Percentiles rank a stretch among this genome's conserved stretches.
Evolutionary conservation across 1,284 basidiomycete species (phyloP).

Genomic region (Spongispora temasekensis): DNA sequence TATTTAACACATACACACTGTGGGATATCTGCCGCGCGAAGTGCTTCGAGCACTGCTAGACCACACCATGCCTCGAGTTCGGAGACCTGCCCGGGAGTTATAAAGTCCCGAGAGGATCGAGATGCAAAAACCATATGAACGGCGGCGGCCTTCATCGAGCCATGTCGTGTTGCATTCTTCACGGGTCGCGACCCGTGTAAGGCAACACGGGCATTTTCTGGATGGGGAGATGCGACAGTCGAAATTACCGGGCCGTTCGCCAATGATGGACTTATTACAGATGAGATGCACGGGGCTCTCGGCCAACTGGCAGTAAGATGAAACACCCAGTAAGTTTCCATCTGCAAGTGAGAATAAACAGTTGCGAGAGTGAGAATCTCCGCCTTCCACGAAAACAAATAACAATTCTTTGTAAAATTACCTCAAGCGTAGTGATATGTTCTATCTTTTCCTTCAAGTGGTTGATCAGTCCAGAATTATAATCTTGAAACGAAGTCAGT

Average conservation of each 20-base stretch:
- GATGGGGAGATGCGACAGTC: slow-evolving; percentile 9
- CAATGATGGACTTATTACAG: slow-evolving; percentile 40
- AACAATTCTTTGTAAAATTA: slow-evolving; percentile 27
- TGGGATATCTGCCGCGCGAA: slow-evolving; percentile 39
- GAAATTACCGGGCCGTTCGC: slow-evolving; percentile 48
- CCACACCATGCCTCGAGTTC: slow-evolving; percentile 71
- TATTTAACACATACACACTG: slow-evolving; percentile 45
- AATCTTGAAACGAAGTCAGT: slow-evolving; percentile 77
- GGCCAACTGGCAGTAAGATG: slow-evolving; percentile 71
- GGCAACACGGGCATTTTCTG: slow-evolving; percentile 31
- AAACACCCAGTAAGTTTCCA: slow-evolving; percentile 81
- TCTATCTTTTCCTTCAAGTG: slow-evolving; percentile 49
- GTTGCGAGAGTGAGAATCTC: slow-evolving; percentile 1
- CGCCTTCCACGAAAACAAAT: not conserved
- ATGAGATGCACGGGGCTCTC: slow-evolving; percentile 24
- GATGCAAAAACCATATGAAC: slow-evolving; percentile 87
- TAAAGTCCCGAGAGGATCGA: slow-evolving; percentile 73
- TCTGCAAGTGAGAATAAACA: slow-evolving; percentile 45
- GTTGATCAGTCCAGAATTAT: slow-evolving; percentile 67
- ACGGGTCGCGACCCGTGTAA: slow-evolving; percentile 32
- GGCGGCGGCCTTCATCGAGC: slow-evolving; percentile 70
- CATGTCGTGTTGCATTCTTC: slow-evolving; percentile 22
- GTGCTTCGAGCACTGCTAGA: slow-evolving; percentile 49
- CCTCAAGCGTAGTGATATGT: slow-evolving; percentile 69
- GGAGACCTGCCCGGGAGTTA: slow-evolving; percentile 67